A percentile compares a stretch with the other conserved stretches of the same genome.
These are phyloP conservation scores for Plantago coronopus DNA, from an alignment of 305 asterid genomes.

Conservation along the genomic window DNA sequence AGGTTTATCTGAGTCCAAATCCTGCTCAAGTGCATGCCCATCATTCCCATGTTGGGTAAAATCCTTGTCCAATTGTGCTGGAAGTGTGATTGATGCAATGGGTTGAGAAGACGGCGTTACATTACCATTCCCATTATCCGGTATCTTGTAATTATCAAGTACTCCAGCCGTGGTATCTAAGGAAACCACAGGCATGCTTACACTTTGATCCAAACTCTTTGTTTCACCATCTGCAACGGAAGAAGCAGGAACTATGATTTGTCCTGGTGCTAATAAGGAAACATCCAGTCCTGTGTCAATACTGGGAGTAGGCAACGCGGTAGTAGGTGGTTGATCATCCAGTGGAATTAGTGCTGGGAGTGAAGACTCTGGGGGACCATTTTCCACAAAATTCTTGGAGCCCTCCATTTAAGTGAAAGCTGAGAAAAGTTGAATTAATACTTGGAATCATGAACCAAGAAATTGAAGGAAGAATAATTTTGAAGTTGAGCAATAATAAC, in stretches of 20 bases:
- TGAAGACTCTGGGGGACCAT: constrained; percentile 35
- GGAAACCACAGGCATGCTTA: constrained; percentile 20
- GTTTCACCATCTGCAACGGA: constrained; percentile 19
- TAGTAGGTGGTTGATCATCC: constrained; percentile 36
- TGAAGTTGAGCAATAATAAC: too few species aligned
- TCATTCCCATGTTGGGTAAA: constrained; percentile 23
- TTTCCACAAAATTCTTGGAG: constrained; percentile 31
- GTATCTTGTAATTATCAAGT: constrained; percentile 24
- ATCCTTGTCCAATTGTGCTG: constrained; percentile 23
- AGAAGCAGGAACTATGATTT: constrained; percentile 22
- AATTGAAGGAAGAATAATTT: constrained; percentile 3
- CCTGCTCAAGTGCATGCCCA: constrained; percentile 21
- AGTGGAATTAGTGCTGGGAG: constrained; percentile 30
- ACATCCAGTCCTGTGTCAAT: constrained; percentile 21
- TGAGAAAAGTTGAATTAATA: constrained; percentile 27
- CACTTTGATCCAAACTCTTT: constrained; percentile 27
- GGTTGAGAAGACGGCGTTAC: constrained; percentile 16
- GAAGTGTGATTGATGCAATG: constrained; percentile 23
- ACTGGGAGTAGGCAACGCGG: constrained; percentile 21
- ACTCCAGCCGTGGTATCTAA: constrained; percentile 22
- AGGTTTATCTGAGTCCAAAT: constrained; percentile 1
- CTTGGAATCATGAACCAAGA: constrained; percentile 24
- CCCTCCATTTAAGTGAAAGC: constrained; percentile 56
- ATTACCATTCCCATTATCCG: constrained; percentile 24
- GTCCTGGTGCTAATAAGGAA: constrained; percentile 23